A percentile compares a stretch with the other conserved stretches of the same genome.
Conservation (phyloP, 768 basidiomycete genomes). For the Fomitopsis serialis region DNA sequence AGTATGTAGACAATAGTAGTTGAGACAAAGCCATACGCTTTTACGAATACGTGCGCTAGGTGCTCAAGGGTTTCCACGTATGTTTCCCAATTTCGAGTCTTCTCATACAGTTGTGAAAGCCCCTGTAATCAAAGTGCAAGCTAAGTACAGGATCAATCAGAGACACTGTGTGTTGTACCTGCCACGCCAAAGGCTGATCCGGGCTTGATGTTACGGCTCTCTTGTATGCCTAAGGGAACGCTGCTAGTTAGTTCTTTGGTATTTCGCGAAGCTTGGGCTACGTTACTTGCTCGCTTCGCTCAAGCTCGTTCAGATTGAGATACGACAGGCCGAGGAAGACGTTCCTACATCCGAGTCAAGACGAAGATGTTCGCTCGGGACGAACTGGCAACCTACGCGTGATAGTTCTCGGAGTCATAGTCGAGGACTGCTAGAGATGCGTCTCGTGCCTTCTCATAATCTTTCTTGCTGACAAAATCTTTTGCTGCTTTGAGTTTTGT, state of each 20-base stretch:
- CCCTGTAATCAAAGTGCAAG: slow-evolving; percentile 41
- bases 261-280: slow-evolving; percentile 4
- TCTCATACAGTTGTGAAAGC: slow-evolving; percentile 67
- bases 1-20: background rate
- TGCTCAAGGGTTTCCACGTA: slow-evolving; percentile 47
- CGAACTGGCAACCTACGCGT: slow-evolving; percentile 55
- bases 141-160: no score
- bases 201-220: slow-evolving; percentile 71
- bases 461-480: slow-evolving; percentile 70
- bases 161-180: slow-evolving; percentile 41
- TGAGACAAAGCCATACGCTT: slow-evolving; percentile 40
- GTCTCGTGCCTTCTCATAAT: slow-evolving; percentile 62
- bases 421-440: slow-evolving; percentile 63
- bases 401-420: slow-evolving; percentile 79
- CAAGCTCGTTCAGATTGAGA: slow-evolving; percentile 64
- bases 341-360: slow-evolving; percentile 43
- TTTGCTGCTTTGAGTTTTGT: slow-evolving; percentile 74
- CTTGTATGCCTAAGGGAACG: slow-evolving; percentile 55
- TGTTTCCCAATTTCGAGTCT: slow-evolving; percentile 50
- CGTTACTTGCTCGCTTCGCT: slow-evolving; percentile 83
- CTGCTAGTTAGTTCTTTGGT: slow-evolving; percentile 15
- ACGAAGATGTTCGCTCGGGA: background rate
- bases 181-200: slow-evolving; percentile 75
- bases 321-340: slow-evolving; percentile 82
- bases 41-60: slow-evolving; percentile 52